These are phyloP conservation scores for Linaria vulgaris DNA, from an alignment of 257 asterid genomes.

Conservation along the genomic window DNA sequence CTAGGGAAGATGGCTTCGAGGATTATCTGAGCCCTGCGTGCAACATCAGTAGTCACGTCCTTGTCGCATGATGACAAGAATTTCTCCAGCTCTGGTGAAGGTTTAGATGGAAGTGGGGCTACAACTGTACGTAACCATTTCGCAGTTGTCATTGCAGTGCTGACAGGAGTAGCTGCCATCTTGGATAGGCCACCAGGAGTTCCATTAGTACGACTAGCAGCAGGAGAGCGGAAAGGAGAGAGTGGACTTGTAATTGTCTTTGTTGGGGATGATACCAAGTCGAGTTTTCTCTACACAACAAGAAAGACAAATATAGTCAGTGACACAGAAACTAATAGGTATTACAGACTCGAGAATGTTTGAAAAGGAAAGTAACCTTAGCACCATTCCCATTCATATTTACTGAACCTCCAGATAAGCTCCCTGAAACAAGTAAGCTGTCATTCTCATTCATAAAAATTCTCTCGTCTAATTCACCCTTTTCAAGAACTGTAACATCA, in stretches of 20 bases:
- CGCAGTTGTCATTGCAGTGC: slow-evolving; percentile 98
- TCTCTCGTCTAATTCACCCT: slow-evolving; percentile 86
- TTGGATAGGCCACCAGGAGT: slow-evolving; percentile 48
- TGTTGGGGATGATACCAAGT: slow-evolving; percentile 71
- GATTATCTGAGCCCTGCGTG: slow-evolving; percentile 83
- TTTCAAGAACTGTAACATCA: slow-evolving; percentile 48
- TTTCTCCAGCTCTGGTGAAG: slow-evolving; percentile 76
- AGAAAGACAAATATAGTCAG: slow-evolving; percentile 22
- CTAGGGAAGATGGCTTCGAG: slow-evolving; percentile 94
- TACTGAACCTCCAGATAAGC: slow-evolving; percentile 70
- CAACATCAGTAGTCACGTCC: slow-evolving; percentile 79
- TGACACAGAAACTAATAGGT: slow-evolving; percentile 6
- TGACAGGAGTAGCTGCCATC: slow-evolving; percentile 85
- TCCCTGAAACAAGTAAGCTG: slow-evolving; percentile 83
- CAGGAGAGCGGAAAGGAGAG: slow-evolving; percentile 76
- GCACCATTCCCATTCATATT: slow-evolving; percentile 45
- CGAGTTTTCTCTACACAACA: slow-evolving; percentile 65
- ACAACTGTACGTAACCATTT: slow-evolving; percentile 89
- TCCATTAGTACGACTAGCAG: slow-evolving; percentile 42
- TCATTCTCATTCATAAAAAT: slow-evolving; percentile 76
- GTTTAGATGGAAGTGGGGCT: slow-evolving; percentile 84
- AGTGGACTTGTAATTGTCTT: slow-evolving; percentile 78
- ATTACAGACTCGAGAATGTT: slow-evolving; percentile 14
- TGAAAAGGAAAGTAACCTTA: slow-evolving; percentile 40
- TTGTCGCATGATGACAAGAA: slow-evolving; percentile 81